These are phyloP conservation scores for Nematocida displodere DNA, from an alignment of 371 early-diverging fungal genomes.

Conservation along the genomic window DNA sequence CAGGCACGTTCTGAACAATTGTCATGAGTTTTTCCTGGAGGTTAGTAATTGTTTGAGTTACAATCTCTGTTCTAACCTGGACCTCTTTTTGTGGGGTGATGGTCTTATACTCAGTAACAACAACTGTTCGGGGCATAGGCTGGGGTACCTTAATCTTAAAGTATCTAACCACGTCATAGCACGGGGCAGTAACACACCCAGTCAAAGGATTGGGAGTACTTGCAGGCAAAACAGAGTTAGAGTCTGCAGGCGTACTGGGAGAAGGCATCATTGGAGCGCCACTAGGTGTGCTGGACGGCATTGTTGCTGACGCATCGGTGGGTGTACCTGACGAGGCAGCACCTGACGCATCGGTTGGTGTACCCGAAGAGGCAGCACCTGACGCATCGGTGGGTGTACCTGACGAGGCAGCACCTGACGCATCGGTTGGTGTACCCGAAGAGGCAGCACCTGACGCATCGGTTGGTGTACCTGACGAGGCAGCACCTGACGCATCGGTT, in stretches of 20 bases:
- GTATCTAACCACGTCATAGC: constrained; percentile 47
- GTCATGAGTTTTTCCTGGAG: not conserved
- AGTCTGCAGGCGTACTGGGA: not conserved
- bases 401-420: not conserved
- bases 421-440: not conserved
- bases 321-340: constrained; percentile 11
- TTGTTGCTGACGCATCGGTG: constrained; percentile 4
- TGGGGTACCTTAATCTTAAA: constrained; percentile 48
- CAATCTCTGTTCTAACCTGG: not conserved
- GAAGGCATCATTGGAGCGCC: not conserved
- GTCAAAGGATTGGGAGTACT: not conserved
- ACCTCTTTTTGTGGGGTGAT: not conserved
- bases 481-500: not conserved
- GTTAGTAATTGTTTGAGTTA: not conserved
- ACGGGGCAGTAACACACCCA: constrained; percentile 1
- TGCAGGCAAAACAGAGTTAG: not conserved
- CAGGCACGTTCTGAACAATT: not conserved
- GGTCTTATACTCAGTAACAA: not conserved
- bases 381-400: constrained; percentile 12
- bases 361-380: constrained; percentile 12
- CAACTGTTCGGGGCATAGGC: constrained; percentile 2
- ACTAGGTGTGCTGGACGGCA: not conserved
- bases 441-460: not conserved
- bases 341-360: not conserved
- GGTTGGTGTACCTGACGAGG: not conserved